Percentiles rank a stretch among this genome's conserved stretches.
Evolutionary conservation across 108 stramenopile genomes (phyloP).

Genomic region (Cyclotella sp.): DNA sequence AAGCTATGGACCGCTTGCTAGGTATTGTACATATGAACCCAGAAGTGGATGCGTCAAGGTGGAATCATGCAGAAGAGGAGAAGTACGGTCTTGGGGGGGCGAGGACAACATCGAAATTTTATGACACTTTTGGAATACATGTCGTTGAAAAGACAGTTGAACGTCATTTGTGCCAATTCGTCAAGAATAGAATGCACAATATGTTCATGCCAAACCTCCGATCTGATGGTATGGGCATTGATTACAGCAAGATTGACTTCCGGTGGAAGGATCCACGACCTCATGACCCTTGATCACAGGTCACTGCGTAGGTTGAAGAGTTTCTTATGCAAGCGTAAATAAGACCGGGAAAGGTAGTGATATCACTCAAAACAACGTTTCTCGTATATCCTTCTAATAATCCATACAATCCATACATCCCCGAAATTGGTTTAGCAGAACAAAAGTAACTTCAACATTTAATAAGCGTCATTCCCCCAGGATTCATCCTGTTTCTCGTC

Average conservation of each 20-base stretch:
- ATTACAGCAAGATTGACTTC: constrained; percentile 51
- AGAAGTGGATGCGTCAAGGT: constrained; percentile 43
- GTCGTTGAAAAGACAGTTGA: constrained; percentile 50
- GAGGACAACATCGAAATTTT: constrained; percentile 48
- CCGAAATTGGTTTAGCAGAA: neutral
- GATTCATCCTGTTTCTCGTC: constrained; percentile 33
- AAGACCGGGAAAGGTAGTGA: neutral
- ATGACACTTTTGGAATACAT: constrained; percentile 55
- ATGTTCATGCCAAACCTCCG: constrained; percentile 42
- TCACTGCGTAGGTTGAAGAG: neutral
- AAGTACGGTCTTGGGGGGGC: constrained; percentile 61
- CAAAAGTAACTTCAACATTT: neutral
- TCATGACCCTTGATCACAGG: constrained; percentile 27
- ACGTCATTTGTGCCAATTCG: constrained; percentile 58
- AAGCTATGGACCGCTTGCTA: constrained; percentile 58
- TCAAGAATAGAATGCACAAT: constrained; percentile 53
- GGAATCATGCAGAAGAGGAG: constrained; percentile 55
- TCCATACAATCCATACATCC: neutral
- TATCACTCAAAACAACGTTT: too few relatives aligned
- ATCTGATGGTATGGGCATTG: constrained; percentile 56
- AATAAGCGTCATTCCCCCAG: constrained; percentile 53
- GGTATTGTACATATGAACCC: constrained; percentile 65
- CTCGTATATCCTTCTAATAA: neutral
- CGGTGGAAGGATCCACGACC: constrained; percentile 53
- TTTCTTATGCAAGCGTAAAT: neutral